Evolutionary conservation across 768 basidiomycete species (phyloP).

Genomic region (Termitomyces sp.): DNA sequence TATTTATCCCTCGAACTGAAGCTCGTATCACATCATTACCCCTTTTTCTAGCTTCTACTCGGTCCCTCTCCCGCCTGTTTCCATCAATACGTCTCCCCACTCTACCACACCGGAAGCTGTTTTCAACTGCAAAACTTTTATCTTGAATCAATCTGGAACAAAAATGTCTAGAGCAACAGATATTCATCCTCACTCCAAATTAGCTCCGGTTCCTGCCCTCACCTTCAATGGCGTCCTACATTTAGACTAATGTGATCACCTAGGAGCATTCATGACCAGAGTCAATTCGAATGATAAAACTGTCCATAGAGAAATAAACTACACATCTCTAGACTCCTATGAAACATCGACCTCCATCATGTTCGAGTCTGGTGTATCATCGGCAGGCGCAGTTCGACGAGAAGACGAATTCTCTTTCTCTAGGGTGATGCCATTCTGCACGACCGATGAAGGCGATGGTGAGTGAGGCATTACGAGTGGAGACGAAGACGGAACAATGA

Average conservation of each 20-base stretch:
- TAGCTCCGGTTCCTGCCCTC: background rate
- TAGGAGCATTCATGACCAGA: background rate
- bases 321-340: constrained; percentile 4
- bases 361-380: constrained; percentile 19
- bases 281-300: background rate
- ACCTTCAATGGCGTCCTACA: background rate
- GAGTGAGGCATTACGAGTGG: constrained; percentile 4
- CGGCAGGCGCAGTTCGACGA: constrained; percentile 15
- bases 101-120: too few species aligned
- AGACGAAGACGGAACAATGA: constrained; percentile 16
- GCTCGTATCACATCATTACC: too few species aligned
- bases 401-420: constrained; percentile 1
- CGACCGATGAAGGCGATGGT: constrained; percentile 5
- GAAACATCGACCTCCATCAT: constrained; percentile 29
- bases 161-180: background rate
- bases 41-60: too few species aligned
- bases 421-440: background rate
- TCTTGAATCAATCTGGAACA: background rate
- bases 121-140: too few species aligned
- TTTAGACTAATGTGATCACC: background rate
- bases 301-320: constrained; percentile 1
- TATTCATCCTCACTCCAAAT: background rate
- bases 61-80: too few species aligned
- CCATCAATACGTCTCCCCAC: too few species aligned
- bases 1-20: too few species aligned